Percentiles rank a stretch among this genome's conserved stretches.
Conservation (phyloP, 164 flowering plant species). For the Buxus sempervirens region DNA sequence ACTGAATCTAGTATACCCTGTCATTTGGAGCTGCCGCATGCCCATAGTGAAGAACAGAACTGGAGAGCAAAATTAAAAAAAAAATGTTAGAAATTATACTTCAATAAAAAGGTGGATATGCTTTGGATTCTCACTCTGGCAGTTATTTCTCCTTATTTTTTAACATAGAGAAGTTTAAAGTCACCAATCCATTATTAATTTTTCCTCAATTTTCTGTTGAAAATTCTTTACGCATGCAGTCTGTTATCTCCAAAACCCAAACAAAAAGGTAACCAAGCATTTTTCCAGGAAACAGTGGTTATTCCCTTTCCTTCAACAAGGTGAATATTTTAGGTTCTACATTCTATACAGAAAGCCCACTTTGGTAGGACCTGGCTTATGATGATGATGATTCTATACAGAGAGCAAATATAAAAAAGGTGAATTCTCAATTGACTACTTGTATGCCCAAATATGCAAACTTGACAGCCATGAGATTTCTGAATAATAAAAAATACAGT, state of each 20-base stretch:
- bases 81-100: neutral
- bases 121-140: neutral
- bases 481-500: no score
- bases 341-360: no score
- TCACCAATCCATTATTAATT: neutral
- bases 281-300: neutral
- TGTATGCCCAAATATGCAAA: no score
- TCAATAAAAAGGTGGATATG: neutral
- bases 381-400: no score
- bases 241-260: no score
- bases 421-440: no score
- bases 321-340: neutral
- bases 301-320: neutral
- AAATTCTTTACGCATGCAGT: no score
- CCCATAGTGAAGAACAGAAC: slow-evolving; percentile 93
- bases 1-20: slow-evolving; percentile 40
- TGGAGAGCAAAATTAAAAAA: slow-evolving; percentile 27
- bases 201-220: no score
- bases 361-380: no score
- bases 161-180: neutral
- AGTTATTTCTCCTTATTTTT: neutral
- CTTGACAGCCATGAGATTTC: no score
- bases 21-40: slow-evolving; percentile 99
- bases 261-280: neutral
- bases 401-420: no score